Evolutionary conservation across 441 rosid genomes (phyloP), one percentile per base, ranked within the genome.

Genomic region (Cnidoscolus chayamansa): DNA sequence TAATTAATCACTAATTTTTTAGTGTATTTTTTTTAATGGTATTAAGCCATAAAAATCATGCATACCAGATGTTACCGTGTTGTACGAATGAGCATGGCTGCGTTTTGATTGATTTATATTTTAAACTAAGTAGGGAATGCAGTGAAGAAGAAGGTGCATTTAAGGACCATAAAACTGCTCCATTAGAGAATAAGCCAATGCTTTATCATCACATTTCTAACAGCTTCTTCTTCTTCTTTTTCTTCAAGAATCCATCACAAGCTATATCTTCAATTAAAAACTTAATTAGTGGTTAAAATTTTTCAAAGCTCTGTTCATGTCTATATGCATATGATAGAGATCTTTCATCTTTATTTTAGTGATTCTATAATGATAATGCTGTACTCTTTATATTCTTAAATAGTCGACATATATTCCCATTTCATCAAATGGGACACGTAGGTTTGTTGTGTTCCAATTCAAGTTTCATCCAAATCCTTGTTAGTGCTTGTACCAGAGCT

Each of bases 101-200:
- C 59, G 25, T 25, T 25, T 25, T 25, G 25, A 25, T 25, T 25
- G 25, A 25, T 25, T 25, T 25, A 25, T 25, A 25, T 25, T 25
- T 25, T 25, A 25, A 25, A 25, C 25, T 25, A 25, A 25, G 25
- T 25, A 25, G 25, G 67, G 75, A 73, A 40, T 73, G 76, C 78
- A 56, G 67, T 60, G 66, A 35, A 76, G 72, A 49, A 74, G 25
- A 25, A 25, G 25, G 25, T 25, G 25, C 25, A 25, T 25, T 25
- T 25, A 25, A 25, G 25, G 25, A 62, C 68, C 65, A 72, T 63
- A 12, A 11, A 79, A 72, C 69, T 74, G 70, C 80, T 75, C 67
- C 71, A 65, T 70, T 80, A 63, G 37, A 59, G 74, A 82, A 79
- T 80, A 80, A 48, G 59, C 62, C 57, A 48, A 50, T 57, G 10